Percentiles rank a stretch among this genome's conserved stretches.
Evolutionary conservation across 768 basidiomycete genomes (phyloP).

Genomic region (Tulasnella calospora): DNA sequence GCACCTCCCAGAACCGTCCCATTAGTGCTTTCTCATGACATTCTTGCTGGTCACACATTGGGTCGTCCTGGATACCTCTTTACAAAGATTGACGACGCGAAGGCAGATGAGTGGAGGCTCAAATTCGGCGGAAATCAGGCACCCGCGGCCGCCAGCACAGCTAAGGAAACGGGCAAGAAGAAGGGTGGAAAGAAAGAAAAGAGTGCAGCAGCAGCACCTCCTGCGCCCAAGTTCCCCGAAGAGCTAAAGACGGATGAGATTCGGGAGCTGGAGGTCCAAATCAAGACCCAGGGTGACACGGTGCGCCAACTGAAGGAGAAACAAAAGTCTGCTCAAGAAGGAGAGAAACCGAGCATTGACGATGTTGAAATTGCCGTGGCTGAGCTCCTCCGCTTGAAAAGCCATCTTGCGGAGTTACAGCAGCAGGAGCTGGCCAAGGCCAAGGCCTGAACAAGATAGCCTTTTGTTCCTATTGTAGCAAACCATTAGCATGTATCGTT

Average conservation of each 20-base stretch:
- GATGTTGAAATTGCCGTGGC: slow-evolving; percentile 58
- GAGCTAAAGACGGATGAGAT: slow-evolving; percentile 70
- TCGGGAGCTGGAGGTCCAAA: slow-evolving; percentile 64
- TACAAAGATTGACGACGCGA: slow-evolving; percentile 87
- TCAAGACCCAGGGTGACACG: slow-evolving; percentile 67
- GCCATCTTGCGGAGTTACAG: slow-evolving; percentile 43
- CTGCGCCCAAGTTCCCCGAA: slow-evolving; percentile 42
- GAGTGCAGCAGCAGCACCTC: slow-evolving; percentile 39
- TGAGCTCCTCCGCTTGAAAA: slow-evolving; percentile 61
- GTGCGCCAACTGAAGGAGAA: slow-evolving; percentile 60
- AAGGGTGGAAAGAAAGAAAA: slow-evolving; percentile 53
- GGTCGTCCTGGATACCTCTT: slow-evolving; percentile 87
- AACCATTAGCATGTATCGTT: no score
- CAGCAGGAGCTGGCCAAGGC: not conserved
- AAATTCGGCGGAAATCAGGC: slow-evolving; percentile 68
- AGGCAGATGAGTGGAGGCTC: slow-evolving; percentile 73
- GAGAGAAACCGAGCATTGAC: slow-evolving; percentile 56
- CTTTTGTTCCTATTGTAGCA: no score
- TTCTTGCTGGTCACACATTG: slow-evolving; percentile 79
- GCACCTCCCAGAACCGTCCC: slow-evolving; percentile 82
- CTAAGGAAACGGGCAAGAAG: slow-evolving; percentile 45
- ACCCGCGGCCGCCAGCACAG: slow-evolving; percentile 37
- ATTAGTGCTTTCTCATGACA: slow-evolving; percentile 65
- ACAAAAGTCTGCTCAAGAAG: slow-evolving; percentile 50
- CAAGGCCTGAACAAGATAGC: not conserved